Percentiles rank a stretch among this genome's conserved stretches.
Evolutionary conservation across 2,329 filamentous ascomycete genomes (phyloP).

Genomic region (Aspergillus sclerotialis): DNA sequence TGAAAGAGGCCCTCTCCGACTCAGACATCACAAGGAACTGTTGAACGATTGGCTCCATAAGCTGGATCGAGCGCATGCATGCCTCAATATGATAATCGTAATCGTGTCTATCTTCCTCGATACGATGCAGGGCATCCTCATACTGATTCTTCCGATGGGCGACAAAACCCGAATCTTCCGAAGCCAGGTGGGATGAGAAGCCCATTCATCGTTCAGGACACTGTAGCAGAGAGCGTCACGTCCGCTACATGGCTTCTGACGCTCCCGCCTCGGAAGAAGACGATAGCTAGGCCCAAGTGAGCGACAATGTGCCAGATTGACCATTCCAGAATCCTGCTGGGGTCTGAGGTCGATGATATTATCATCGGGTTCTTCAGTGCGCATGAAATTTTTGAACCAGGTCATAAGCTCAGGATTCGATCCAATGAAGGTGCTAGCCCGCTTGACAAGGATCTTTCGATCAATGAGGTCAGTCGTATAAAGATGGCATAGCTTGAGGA

Average conservation of each 20-base stretch:
- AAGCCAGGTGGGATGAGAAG: constrained; percentile 97
- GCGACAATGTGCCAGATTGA: constrained; percentile 92
- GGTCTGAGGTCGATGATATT: constrained; percentile 73
- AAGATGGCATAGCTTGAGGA: constrained; percentile 92
- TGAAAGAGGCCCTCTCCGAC: constrained; percentile 65
- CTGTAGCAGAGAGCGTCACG: constrained; percentile 90
- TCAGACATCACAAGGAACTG: constrained; percentile 76
- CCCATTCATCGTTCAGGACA: constrained; percentile 96
- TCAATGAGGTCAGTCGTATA: constrained; percentile 92
- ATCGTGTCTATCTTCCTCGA: constrained; percentile 96
- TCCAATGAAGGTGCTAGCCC: constrained; percentile 79
- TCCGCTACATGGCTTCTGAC: constrained; percentile 84
- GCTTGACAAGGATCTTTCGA: constrained; percentile 71
- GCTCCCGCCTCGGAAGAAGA: constrained; percentile 80
- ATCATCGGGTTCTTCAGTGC: constrained; percentile 64
- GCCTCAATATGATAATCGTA: constrained; percentile 98
- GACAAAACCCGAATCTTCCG: constrained; percentile 94
- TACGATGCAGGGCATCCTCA: constrained; percentile 88
- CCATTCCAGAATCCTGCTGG: constrained; percentile 63
- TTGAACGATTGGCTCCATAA: constrained; percentile 88
- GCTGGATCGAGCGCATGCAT: constrained; percentile 88
- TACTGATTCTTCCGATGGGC: constrained; percentile 94
- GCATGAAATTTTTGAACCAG: constrained; percentile 80
- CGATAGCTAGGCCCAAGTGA: constrained; percentile 95
- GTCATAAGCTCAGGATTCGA: constrained; percentile 81